phyloP scores from a whole-genome alignment of 78 protist species.

The Emiliania huxleyi region DNA sequence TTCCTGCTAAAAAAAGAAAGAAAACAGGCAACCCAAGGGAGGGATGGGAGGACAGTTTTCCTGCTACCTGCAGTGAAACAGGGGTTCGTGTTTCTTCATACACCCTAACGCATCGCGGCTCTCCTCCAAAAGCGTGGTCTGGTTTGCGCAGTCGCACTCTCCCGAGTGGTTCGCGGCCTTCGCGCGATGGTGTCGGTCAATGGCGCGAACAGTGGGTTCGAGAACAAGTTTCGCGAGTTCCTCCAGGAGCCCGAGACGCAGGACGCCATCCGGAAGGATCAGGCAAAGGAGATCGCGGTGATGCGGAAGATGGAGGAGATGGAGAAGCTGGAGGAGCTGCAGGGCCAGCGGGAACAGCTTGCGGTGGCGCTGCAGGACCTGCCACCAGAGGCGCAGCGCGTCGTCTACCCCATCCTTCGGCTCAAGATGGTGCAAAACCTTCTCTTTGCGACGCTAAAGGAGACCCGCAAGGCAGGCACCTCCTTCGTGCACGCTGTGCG shows the following conservation, averaged over 20 bases:
- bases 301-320: neutral
- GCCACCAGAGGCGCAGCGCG: neutral
- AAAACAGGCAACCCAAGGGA: too few relatives aligned
- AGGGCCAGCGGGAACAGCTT: conserved; percentile 4
- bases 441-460: neutral
- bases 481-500: neutral
- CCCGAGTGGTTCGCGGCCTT: too few relatives aligned
- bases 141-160: too few relatives aligned
- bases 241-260: conserved; percentile 16
- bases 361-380: conserved; percentile 18
- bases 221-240: neutral
- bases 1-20: too few relatives aligned
- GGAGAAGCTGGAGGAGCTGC: neutral
- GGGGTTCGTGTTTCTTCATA: too few relatives aligned
- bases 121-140: too few relatives aligned
- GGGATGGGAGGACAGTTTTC: too few relatives aligned
- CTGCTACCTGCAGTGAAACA: too few relatives aligned
- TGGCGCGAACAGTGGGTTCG: neutral
- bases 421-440: neutral
- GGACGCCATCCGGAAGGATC: neutral
- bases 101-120: too few relatives aligned
- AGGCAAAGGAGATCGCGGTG: neutral
- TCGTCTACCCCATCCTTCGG: neutral
- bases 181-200: neutral
- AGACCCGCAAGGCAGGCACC: neutral